These are phyloP conservation scores for Bipolaris bicolor DNA, from an alignment of 2,329 filamentous ascomycete genomes.

Conservation along the genomic window DNA sequence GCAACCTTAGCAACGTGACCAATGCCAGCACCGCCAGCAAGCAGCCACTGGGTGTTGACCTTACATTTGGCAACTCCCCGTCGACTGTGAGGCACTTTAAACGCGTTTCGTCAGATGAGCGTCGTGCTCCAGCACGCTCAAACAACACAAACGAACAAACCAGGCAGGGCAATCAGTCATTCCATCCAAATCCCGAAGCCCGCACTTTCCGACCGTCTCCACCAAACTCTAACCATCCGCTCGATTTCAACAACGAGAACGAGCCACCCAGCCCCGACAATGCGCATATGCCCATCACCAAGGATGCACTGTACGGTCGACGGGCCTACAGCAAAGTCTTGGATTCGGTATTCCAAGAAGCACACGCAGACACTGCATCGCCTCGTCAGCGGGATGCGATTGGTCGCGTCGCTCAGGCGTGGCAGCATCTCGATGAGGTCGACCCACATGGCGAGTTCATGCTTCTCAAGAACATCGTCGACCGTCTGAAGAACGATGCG, in stretches of 20 bases:
- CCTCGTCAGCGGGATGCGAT: slow-evolving; percentile 82
- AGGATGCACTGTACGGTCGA: slow-evolving; percentile 82
- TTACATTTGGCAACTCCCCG: slow-evolving; percentile 91
- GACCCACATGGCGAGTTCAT: slow-evolving; percentile 92
- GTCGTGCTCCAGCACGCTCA: slow-evolving; percentile 39
- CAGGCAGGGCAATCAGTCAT: slow-evolving; percentile 25
- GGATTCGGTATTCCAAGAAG: slow-evolving; percentile 82
- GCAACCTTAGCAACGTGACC: slow-evolving; percentile 56
- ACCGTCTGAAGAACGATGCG: slow-evolving; percentile 72
- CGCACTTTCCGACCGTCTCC: slow-evolving; percentile 48
- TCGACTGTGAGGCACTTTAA: slow-evolving; percentile 93
- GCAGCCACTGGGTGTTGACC: slow-evolving; percentile 83
- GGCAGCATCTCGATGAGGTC: slow-evolving; percentile 79
- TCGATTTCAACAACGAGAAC: slow-evolving; percentile 65
- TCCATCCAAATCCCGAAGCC: slow-evolving; percentile 46
- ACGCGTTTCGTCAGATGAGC: slow-evolving; percentile 73
- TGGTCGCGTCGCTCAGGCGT: slow-evolving; percentile 82
- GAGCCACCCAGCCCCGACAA: slow-evolving; percentile 57
- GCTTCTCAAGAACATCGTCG: slow-evolving; percentile 76
- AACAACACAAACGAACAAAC: slow-evolving; percentile 32
- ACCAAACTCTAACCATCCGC: slow-evolving; percentile 37
- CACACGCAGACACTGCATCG: slow-evolving; percentile 77
- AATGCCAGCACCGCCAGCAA: slow-evolving; percentile 53
- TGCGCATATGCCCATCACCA: slow-evolving; percentile 63
- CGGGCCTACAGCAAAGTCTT: slow-evolving; percentile 81